A percentile compares a stretch with the other conserved stretches of the same genome.
phyloP scores from a whole-genome alignment of 2,329 filamentous ascomycete species.

The Kalmusia sp. region DNA sequence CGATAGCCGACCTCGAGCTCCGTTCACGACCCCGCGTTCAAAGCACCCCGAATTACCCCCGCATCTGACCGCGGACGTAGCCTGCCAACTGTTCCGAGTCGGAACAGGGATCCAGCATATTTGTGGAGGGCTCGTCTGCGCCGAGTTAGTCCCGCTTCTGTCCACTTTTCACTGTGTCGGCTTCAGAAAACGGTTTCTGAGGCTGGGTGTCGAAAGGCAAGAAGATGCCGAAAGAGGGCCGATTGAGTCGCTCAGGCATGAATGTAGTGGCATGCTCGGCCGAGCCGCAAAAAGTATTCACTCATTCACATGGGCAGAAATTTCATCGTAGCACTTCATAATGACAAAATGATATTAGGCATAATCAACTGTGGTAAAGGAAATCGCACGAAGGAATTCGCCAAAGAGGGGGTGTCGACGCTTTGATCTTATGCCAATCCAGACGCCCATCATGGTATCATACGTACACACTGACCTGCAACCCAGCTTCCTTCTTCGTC shows the following conservation, averaged over 20 bases:
- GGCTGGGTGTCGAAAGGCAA: too few relatives aligned
- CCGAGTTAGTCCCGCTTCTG: constrained; percentile 8
- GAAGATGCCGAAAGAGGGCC: too few relatives aligned
- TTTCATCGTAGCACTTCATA: neutral
- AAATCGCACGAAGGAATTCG: neutral
- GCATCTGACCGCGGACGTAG: neutral
- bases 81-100: neutral
- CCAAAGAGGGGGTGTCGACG: neutral
- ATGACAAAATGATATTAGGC: neutral
- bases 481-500: constrained; percentile 8
- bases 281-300: too few relatives aligned
- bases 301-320: too few relatives aligned
- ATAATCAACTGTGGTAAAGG: neutral
- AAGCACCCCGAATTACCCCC: neutral
- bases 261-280: too few relatives aligned
- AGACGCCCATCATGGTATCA: constrained; percentile 11
- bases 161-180: neutral
- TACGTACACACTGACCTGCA: neutral
- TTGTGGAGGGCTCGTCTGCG: neutral
- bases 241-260: too few relatives aligned
- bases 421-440: neutral
- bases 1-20: constrained; percentile 8
- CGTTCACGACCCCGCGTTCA: neutral
- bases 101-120: neutral
- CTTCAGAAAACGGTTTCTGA: neutral